A percentile compares a stretch with the other conserved stretches of the same genome.
These are phyloP conservation scores for Saprolegnia parasitica DNA, from an alignment of 352 stramenopile species.

Conservation along the genomic window DNA sequence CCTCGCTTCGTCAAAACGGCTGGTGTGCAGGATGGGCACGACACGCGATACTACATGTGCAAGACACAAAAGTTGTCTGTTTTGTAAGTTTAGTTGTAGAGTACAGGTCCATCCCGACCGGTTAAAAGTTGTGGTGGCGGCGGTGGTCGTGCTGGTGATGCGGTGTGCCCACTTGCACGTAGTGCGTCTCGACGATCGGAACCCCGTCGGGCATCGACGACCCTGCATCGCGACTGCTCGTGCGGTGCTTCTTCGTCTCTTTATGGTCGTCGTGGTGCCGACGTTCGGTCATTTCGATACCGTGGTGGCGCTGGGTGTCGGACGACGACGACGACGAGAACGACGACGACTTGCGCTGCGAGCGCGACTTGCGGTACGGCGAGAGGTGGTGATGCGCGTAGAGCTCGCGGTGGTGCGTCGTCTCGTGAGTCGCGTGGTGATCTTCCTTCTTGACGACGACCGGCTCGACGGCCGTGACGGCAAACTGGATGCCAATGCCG, in stretches of 20 bases:
- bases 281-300: constrained; percentile 11
- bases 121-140: background rate
- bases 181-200: constrained; percentile 11
- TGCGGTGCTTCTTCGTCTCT: background rate
- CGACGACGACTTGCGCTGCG: background rate
- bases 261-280: background rate
- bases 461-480: constrained; percentile 36
- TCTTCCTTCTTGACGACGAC: constrained; percentile 28
- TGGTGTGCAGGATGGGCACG: too few species aligned
- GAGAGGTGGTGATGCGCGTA: background rate
- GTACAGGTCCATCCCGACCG: background rate
- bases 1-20: too few species aligned
- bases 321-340: background rate
- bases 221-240: background rate
- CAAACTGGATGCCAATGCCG: constrained; percentile 46
- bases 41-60: too few species aligned
- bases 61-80: too few species aligned
- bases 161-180: constrained; percentile 3
- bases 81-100: background rate
- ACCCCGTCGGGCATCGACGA: background rate
- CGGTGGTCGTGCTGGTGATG: constrained; percentile 13
- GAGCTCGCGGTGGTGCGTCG: constrained; percentile 7
- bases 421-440: constrained; percentile 31
- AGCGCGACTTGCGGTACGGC: background rate
- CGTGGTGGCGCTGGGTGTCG: background rate